Percentiles rank a stretch among this genome's conserved stretches.
phyloP scores from a whole-genome alignment of 2,329 filamentous ascomycete genomes.

The Triangularia verruculosa region DNA sequence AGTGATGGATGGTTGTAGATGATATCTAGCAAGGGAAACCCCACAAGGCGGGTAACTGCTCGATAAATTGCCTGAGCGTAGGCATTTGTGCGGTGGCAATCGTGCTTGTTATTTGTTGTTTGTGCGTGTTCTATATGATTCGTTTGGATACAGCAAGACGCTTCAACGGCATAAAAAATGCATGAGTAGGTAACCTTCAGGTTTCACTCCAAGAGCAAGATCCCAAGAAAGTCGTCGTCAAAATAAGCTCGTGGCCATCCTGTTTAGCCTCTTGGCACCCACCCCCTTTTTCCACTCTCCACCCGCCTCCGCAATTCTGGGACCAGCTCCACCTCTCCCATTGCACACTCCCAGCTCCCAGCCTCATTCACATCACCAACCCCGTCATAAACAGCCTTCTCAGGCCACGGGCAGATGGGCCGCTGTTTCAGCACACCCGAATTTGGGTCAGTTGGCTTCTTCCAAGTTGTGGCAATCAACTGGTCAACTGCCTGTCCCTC shows the following conservation, averaged over 20 bases:
- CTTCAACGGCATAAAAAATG: background rate
- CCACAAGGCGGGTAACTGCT: no score
- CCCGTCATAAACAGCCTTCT: slow-evolving; percentile 21
- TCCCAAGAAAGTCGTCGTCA: background rate
- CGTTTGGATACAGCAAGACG: no score
- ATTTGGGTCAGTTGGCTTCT: slow-evolving; percentile 10
- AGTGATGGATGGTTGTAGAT: no score
- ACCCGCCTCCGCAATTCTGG: background rate
- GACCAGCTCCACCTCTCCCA: background rate
- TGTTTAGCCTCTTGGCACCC: background rate
- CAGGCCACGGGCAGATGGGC: slow-evolving; percentile 30
- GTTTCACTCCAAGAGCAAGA: no score
- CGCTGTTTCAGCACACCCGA: slow-evolving; percentile 27
- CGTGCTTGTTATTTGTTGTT: no score
- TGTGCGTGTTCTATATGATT: no score
- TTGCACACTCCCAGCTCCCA: slow-evolving; percentile 21
- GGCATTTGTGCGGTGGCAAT: no score
- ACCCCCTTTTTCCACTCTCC: background rate
- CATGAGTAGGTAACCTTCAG: background rate
- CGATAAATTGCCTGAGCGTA: no score
- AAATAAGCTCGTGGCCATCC: background rate
- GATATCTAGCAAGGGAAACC: no score
- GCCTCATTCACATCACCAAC: slow-evolving; percentile 19
- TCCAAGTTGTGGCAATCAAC: slow-evolving; percentile 27
- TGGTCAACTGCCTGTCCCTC: slow-evolving; percentile 25